Percentiles rank a stretch among this genome's conserved stretches.
phyloP scores from a whole-genome alignment of 2,329 filamentous ascomycete species.

The Paracoccidioides brasiliensis region DNA sequence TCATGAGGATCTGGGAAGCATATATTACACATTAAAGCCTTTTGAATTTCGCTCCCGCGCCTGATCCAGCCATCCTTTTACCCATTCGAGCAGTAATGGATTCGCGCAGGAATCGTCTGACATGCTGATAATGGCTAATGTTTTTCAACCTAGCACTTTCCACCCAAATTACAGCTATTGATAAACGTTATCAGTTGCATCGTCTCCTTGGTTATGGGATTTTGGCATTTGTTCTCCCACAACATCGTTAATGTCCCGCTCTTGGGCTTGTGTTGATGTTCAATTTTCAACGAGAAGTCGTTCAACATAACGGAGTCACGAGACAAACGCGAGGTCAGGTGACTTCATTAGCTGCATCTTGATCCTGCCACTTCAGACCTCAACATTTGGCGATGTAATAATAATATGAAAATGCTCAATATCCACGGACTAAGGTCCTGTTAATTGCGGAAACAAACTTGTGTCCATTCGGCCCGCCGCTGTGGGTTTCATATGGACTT shows the following conservation, averaged over 20 bases:
- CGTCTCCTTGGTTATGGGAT: background rate
- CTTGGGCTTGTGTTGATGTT: background rate
- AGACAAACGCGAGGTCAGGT: slow-evolving; percentile 3
- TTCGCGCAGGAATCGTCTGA: slow-evolving; percentile 44
- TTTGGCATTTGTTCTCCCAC: background rate
- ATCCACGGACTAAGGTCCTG: no score
- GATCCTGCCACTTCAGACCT: no score
- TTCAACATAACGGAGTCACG: background rate
- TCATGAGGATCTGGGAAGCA: slow-evolving; percentile 2
- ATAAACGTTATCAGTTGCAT: no score
- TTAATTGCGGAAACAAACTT: no score
- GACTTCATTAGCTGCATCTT: background rate
- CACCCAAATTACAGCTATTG: background rate
- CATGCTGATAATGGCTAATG: slow-evolving; percentile 3
- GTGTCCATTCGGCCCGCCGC: no score
- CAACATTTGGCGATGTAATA: no score
- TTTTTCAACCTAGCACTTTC: background rate
- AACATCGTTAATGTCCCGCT: background rate
- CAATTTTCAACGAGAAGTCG: background rate
- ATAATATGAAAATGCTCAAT: no score
- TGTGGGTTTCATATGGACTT: no score
- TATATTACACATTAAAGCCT: slow-evolving; percentile 41
- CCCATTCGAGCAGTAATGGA: slow-evolving; percentile 57
- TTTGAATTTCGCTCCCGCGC: slow-evolving; percentile 58
- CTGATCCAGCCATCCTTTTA: slow-evolving; percentile 63